Percentiles rank a stretch among this genome's conserved stretches.
These are phyloP conservation scores for Termitomyces sp. DNA, from an alignment of 768 basidiomycete genomes.

Conservation along the genomic window DNA sequence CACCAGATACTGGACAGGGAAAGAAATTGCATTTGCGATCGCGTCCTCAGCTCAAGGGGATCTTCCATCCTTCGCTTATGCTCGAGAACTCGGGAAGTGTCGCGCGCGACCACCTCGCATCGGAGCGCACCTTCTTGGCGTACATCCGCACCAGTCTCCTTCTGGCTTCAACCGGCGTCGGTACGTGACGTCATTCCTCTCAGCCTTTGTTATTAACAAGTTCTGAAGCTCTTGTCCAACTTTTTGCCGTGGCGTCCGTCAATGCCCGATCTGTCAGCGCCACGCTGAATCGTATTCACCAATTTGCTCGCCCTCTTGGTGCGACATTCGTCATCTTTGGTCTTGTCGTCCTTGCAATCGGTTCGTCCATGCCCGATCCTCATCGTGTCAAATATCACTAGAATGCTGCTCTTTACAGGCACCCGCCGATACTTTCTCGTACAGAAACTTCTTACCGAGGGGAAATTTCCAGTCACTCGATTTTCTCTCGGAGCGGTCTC, in stretches of 20 bases:
- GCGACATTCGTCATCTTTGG: slow-evolving; percentile 41
- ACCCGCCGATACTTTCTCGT: slow-evolving; percentile 47
- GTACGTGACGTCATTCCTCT: slow-evolving; percentile 28
- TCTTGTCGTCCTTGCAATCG: slow-evolving; percentile 41
- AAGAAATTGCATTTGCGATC: not conserved
- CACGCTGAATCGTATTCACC: slow-evolving; percentile 17
- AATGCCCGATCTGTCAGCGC: slow-evolving; percentile 7
- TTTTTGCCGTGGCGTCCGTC: slow-evolving; percentile 36
- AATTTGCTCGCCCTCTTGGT: slow-evolving; percentile 49
- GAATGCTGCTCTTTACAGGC: slow-evolving; percentile 25
- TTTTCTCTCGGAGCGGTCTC: slow-evolving; percentile 35
- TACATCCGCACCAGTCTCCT: slow-evolving; percentile 62
- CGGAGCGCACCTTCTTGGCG: slow-evolving; percentile 58
- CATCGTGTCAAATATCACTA: not conserved
- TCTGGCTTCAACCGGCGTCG: slow-evolving; percentile 54
- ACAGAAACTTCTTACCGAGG: slow-evolving; percentile 43
- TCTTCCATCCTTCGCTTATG: slow-evolving; percentile 8
- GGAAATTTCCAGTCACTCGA: slow-evolving; percentile 52
- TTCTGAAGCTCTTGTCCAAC: slow-evolving; percentile 45
- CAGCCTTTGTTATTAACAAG: not conserved
- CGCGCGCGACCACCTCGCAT: slow-evolving; percentile 60
- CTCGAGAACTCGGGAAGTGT: slow-evolving; percentile 59
- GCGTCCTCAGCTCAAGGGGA: not conserved
- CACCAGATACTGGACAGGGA: not conserved
- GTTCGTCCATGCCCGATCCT: slow-evolving; percentile 26